Percentiles rank a stretch among this genome's conserved stretches.
Conservation (phyloP, 768 basidiomycete species). For the Suillus brevipes region DNA sequence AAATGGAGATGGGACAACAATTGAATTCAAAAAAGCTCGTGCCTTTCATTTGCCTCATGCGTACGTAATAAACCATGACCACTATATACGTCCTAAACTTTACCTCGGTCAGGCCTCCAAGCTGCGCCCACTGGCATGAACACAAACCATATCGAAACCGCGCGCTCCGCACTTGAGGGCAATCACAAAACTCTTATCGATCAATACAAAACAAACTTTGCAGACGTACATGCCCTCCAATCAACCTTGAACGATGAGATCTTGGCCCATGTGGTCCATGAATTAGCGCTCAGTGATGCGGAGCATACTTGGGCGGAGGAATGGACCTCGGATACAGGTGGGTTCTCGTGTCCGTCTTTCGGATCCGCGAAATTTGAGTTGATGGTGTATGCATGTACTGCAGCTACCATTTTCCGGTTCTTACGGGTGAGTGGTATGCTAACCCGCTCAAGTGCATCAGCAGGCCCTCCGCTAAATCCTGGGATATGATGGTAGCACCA, state of each 20-base stretch:
- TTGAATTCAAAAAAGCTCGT: too few species aligned
- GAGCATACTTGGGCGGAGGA: slow-evolving; percentile 53
- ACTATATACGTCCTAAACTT: not conserved
- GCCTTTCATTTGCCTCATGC: not conserved
- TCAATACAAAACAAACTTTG: slow-evolving; percentile 51
- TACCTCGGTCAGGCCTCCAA: not conserved
- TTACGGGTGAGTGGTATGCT: slow-evolving; percentile 49
- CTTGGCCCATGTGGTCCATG: slow-evolving; percentile 58
- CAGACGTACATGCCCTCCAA: slow-evolving; percentile 49
- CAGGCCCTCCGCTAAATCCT: slow-evolving; percentile 8
- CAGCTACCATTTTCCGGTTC: slow-evolving; percentile 61
- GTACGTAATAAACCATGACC: not conserved
- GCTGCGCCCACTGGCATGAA: slow-evolving; percentile 9
- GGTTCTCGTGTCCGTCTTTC: slow-evolving; percentile 26
- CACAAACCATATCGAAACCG: slow-evolving; percentile 15
- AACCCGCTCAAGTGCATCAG: not conserved
- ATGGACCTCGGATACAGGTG: slow-evolving; percentile 69
- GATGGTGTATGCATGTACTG: not conserved
- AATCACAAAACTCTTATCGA: slow-evolving; percentile 50
- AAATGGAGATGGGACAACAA: not conserved
- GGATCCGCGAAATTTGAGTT: not conserved
- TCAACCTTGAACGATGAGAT: slow-evolving; percentile 54
- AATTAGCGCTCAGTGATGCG: slow-evolving; percentile 50
- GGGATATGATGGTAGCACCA: slow-evolving; percentile 58
- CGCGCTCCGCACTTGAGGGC: slow-evolving; percentile 41